A percentile compares a stretch with the other conserved stretches of the same genome.
phyloP scores from a whole-genome alignment of 2,329 filamentous ascomycete genomes.

The Pseudogymnoascus sp. region DNA sequence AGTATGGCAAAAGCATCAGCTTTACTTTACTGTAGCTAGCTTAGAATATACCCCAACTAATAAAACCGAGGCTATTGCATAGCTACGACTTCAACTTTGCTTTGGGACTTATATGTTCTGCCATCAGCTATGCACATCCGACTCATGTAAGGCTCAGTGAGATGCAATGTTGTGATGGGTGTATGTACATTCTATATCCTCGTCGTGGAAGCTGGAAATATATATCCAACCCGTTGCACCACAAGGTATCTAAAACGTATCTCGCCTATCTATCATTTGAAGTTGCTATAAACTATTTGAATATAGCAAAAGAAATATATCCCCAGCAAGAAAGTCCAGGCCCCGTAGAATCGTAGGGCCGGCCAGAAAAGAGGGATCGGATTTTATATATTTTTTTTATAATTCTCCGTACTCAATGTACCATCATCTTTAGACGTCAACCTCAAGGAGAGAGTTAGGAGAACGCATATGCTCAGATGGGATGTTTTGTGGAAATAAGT shows the following conservation, averaged over 20 bases:
- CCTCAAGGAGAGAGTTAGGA: conserved; percentile 9
- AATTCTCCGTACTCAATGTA: conserved; percentile 5
- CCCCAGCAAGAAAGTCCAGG: conserved; percentile 9
- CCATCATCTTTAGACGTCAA: conserved; percentile 10
- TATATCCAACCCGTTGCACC: neutral
- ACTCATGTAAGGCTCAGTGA: neutral
- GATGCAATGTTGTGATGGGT: neutral
- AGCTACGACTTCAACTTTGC: neutral
- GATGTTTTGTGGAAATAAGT: neutral
- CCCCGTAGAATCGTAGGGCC: neutral
- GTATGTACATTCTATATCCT: neutral
- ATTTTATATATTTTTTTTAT: neutral
- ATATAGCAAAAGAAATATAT: conserved; percentile 3
- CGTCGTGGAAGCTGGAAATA: neutral
- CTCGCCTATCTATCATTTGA: neutral
- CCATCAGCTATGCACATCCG: conserved; percentile 4
- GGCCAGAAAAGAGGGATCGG: conserved; percentile 6
- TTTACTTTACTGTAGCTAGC: neutral
- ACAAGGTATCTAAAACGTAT: neutral
- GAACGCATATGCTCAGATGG: conserved; percentile 10
- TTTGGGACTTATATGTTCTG: conserved; percentile 2
- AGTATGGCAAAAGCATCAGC: neutral
- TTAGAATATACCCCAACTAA: conserved; percentile 2
- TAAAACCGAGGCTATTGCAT: conserved; percentile 1
- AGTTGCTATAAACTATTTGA: neutral